phyloP scores from a whole-genome alignment of 805 yeast species.

The Kluyveromyces aestuarii region DNA sequence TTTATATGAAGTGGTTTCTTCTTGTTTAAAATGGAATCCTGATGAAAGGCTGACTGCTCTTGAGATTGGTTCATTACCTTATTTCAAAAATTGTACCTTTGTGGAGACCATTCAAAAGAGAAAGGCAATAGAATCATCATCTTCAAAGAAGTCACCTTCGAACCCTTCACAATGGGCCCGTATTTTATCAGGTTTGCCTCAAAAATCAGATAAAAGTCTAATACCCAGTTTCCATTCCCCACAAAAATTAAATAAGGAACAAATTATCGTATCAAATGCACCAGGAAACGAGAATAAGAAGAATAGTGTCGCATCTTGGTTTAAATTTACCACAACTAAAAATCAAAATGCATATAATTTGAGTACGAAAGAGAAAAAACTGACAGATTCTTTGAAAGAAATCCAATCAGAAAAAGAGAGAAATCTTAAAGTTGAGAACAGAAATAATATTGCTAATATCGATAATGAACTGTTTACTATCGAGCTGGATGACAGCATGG shows the following conservation, averaged over 20 bases:
- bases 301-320: slow-evolving; percentile 2
- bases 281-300: neutral
- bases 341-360: neutral
- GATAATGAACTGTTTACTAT: slow-evolving; percentile 2
- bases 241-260: neutral
- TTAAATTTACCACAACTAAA: slow-evolving; percentile 1
- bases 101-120: slow-evolving; percentile 10
- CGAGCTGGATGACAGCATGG: slow-evolving; percentile 3
- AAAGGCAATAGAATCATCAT: neutral
- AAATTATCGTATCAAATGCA: neutral
- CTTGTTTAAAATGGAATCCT: slow-evolving; percentile 71
- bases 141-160: neutral
- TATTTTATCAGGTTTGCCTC: slow-evolving; percentile 1
- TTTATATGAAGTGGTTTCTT: slow-evolving; percentile 33
- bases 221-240: slow-evolving; percentile 1
- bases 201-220: neutral
- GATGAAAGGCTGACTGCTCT: slow-evolving; percentile 46
- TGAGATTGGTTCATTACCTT: slow-evolving; percentile 40
- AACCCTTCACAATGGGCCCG: slow-evolving; percentile 1
- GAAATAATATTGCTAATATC: neutral
- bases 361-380: neutral
- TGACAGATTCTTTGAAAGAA: neutral
- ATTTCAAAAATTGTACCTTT: slow-evolving; percentile 40
- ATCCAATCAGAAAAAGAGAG: neutral
- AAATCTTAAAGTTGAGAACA: too few species aligned